Conservation (phyloP, 345 rosid genomes). For the Syzygium aqueum region DNA sequence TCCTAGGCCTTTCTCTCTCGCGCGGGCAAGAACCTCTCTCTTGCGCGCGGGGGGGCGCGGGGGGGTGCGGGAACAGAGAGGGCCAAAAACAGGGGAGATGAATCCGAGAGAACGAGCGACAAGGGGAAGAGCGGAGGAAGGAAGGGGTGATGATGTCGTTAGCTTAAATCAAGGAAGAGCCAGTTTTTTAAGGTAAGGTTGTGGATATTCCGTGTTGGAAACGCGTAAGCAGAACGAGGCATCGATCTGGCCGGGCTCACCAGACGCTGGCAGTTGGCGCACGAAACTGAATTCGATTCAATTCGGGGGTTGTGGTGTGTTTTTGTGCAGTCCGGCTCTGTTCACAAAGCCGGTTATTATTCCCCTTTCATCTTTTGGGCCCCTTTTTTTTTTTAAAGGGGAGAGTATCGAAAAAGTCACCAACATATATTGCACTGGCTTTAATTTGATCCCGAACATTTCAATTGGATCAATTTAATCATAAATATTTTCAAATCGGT, state of each 20-base stretch:
- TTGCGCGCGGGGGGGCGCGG: too few relatives aligned
- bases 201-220: background rate
- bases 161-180: background rate
- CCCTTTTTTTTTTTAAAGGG: too few relatives aligned
- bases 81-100: too few relatives aligned
- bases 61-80: too few relatives aligned
- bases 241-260: background rate
- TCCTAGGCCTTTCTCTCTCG: background rate
- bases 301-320: background rate
- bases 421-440: too few relatives aligned
- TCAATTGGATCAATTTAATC: too few relatives aligned
- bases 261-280: background rate
- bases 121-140: too few relatives aligned
- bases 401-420: too few relatives aligned
- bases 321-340: background rate
- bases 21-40: too few relatives aligned
- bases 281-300: background rate
- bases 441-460: too few relatives aligned
- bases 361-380: background rate
- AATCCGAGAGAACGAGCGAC: too few relatives aligned
- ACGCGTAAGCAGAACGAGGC: background rate
- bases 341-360: background rate
- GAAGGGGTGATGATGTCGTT: background rate
- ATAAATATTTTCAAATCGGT: too few relatives aligned
- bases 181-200: background rate